Evolutionary conservation across 768 basidiomycete genomes (phyloP).

Genomic region (Termitomyces sp.): DNA sequence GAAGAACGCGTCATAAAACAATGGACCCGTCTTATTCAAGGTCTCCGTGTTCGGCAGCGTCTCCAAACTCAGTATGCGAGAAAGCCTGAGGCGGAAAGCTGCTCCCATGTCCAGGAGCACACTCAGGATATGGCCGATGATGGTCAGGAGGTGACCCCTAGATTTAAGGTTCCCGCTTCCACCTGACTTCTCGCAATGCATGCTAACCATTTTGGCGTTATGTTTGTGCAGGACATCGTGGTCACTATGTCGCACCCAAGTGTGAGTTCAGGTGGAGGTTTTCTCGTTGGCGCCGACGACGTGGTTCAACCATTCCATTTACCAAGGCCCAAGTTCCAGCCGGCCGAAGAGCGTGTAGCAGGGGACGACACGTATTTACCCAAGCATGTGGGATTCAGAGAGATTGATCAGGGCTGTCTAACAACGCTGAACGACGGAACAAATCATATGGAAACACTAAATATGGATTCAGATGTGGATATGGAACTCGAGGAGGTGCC

Average conservation of each 20-base stretch:
- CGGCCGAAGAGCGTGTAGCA: constrained; percentile 21
- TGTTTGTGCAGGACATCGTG: constrained; percentile 13
- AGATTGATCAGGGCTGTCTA: background rate
- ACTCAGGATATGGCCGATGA: background rate
- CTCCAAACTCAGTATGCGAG: constrained; percentile 74
- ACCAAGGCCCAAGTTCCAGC: constrained; percentile 57
- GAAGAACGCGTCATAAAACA: constrained; percentile 81
- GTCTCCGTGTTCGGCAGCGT: constrained; percentile 80
- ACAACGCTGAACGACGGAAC: constrained; percentile 23
- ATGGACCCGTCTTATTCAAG: constrained; percentile 87
- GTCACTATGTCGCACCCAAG: constrained; percentile 15
- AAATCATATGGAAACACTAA: constrained; percentile 36
- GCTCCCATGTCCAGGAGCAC: constrained; percentile 10
- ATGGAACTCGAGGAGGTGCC: constrained; percentile 26
- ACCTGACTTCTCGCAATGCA: background rate
- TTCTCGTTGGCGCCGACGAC: constrained; percentile 65
- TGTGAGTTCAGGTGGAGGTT: constrained; percentile 51
- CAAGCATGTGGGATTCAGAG: background rate
- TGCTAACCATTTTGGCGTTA: constrained; percentile 1
- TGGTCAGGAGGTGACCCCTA: background rate
- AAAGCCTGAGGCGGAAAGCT: constrained; percentile 20
- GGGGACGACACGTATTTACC: background rate
- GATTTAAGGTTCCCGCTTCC: constrained; percentile 5
- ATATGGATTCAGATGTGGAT: constrained; percentile 31
- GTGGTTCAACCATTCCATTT: constrained; percentile 72